A percentile compares a stretch with the other conserved stretches of the same genome.
Conservation (phyloP, 1,284 basidiomycete species). For the Grifola frondosa region DNA sequence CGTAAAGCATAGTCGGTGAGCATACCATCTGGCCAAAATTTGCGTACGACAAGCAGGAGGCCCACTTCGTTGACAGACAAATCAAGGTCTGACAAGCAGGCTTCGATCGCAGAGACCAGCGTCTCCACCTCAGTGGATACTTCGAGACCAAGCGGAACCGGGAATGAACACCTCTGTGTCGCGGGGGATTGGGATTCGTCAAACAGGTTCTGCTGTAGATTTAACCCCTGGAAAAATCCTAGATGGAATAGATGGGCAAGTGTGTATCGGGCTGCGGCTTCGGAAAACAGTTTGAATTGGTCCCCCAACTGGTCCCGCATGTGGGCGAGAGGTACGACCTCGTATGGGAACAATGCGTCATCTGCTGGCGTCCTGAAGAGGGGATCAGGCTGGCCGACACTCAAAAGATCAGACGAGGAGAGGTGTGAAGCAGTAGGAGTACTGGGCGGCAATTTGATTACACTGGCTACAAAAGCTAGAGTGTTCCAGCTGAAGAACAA, state of each 20-base stretch:
- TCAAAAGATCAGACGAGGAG: slow-evolving; percentile 46
- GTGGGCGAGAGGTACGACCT: slow-evolving; percentile 56
- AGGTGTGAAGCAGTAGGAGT: slow-evolving; percentile 21
- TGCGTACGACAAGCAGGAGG: slow-evolving; percentile 59
- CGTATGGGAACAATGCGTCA: slow-evolving; percentile 48
- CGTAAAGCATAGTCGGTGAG: slow-evolving; percentile 65
- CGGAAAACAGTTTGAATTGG: slow-evolving; percentile 56
- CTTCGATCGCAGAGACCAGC: slow-evolving; percentile 70
- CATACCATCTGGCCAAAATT: slow-evolving; percentile 73
- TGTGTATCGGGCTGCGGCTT: slow-evolving; percentile 50
- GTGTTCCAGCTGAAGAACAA: slow-evolving; percentile 69
- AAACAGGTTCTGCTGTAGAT: slow-evolving; percentile 40
- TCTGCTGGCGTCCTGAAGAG: slow-evolving; percentile 15
- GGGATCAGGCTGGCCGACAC: slow-evolving; percentile 31
- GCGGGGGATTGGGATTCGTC: slow-evolving; percentile 28
- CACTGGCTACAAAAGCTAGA: slow-evolving; percentile 57
- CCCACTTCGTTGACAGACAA: slow-evolving; percentile 74
- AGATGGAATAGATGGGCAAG: slow-evolving; percentile 60
- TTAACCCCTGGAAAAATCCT: slow-evolving; percentile 56
- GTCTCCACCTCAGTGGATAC: slow-evolving; percentile 70
- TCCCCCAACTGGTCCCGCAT: slow-evolving; percentile 61
- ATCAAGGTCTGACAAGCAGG: slow-evolving; percentile 66
- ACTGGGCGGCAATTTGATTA: slow-evolving; percentile 49
- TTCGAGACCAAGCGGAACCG: slow-evolving; percentile 69
- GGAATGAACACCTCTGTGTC: slow-evolving; percentile 52